Conservation (phyloP, 2,329 filamentous ascomycete species). For the Fonsecaea nubica region DNA sequence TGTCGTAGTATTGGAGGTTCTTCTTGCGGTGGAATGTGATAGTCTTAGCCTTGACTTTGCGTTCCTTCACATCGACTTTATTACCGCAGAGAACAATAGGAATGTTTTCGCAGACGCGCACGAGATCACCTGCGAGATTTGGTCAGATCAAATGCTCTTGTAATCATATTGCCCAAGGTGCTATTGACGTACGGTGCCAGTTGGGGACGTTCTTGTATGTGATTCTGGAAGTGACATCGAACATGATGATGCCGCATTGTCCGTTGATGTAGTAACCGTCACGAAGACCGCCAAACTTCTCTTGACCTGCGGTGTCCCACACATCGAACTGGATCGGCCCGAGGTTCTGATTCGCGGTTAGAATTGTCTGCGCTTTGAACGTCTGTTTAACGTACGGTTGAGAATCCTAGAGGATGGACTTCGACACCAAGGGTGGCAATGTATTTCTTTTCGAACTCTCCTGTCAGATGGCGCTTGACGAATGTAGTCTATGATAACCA, state of each 20-base stretch:
- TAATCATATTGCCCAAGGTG: neutral
- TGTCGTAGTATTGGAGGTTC: constrained; percentile 99
- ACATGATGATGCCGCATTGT: constrained; percentile 99
- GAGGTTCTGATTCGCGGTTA: constrained; percentile 69
- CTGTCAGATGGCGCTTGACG: constrained; percentile 99
- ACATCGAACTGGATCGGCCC: constrained; percentile 98
- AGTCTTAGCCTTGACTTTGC: constrained; percentile 99
- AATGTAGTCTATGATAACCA: constrained; percentile 81
- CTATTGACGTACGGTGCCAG: constrained; percentile 87
- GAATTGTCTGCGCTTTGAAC: constrained; percentile 23
- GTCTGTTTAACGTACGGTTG: constrained; percentile 75
- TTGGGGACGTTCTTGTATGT: constrained; percentile 99
- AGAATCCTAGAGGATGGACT: constrained; percentile 97
- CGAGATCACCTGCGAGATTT: constrained; percentile 76
- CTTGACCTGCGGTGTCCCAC: constrained; percentile 98
- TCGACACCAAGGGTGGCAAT: constrained; percentile 99
- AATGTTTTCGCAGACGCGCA: constrained; percentile 99
- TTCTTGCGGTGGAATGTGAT: constrained; percentile 99
- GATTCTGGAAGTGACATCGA: constrained; percentile 98
- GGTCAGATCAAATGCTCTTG: constrained; percentile 25
- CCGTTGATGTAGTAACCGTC: constrained; percentile 99
- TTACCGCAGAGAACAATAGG: constrained; percentile 98
- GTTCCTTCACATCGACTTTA: constrained; percentile 99
- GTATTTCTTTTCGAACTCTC: constrained; percentile 99
- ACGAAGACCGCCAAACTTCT: constrained; percentile 99